These are phyloP conservation scores for Podaxis pistillaris DNA, from an alignment of 768 basidiomycete genomes.

Conservation along the genomic window DNA sequence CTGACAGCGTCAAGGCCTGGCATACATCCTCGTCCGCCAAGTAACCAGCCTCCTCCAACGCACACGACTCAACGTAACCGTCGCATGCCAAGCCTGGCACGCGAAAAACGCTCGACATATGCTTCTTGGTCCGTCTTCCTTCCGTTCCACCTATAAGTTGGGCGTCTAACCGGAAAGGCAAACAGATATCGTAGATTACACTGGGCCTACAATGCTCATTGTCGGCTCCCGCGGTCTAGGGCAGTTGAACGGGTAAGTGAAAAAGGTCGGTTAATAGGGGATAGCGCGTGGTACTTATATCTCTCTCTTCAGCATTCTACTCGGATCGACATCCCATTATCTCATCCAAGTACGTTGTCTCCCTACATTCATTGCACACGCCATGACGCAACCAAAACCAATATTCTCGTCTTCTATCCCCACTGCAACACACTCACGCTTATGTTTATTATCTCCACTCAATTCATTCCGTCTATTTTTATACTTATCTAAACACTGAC, in stretches of 20 bases:
- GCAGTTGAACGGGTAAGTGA: conserved; percentile 78
- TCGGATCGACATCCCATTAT: conserved; percentile 95
- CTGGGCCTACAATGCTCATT: conserved; percentile 88
- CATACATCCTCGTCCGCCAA: conserved; percentile 87
- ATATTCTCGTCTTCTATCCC: conserved; percentile 5
- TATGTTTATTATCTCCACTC: too few relatives aligned
- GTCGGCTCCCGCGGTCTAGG: conserved; percentile 92
- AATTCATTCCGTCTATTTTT: neutral
- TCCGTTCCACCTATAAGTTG: neutral
- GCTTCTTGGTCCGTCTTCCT: conserved; percentile 58
- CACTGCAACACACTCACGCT: neutral
- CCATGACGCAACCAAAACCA: neutral
- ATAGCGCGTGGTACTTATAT: conserved; percentile 1
- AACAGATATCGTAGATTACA: conserved; percentile 79
- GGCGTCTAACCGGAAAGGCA: neutral
- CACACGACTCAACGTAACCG: conserved; percentile 81
- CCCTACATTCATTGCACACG: neutral
- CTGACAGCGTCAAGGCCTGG: conserved; percentile 77
- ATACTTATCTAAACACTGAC: neutral
- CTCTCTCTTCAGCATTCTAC: conserved; percentile 62
- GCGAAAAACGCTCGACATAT: conserved; percentile 94
- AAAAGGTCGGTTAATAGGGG: neutral
- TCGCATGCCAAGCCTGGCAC: conserved; percentile 94
- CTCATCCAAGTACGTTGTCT: conserved; percentile 64
- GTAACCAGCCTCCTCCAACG: conserved; percentile 88